phyloP scores from a whole-genome alignment of 148 eudicot genomes.

The Amaranthus cruentus region DNA sequence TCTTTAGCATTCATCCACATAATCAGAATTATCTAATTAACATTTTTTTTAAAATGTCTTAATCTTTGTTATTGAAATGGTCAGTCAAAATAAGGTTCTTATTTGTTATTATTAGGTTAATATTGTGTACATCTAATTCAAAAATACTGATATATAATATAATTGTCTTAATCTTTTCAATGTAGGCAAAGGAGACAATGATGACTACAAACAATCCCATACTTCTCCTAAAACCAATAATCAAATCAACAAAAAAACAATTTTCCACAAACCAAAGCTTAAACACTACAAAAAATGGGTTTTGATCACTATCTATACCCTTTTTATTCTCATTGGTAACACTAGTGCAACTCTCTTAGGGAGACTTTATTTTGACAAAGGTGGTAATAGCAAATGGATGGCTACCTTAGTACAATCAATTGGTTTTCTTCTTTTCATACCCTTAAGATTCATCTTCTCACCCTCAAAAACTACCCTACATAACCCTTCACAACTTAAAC shows the following conservation, averaged over 20 bases:
- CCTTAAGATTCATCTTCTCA: slow-evolving; percentile 12
- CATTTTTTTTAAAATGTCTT: too few relatives aligned
- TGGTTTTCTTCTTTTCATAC: slow-evolving; percentile 15
- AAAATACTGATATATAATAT: background rate
- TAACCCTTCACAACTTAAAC: background rate
- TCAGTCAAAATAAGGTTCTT: too few relatives aligned
- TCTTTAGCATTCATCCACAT: too few relatives aligned
- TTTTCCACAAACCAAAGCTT: slow-evolving; percentile 12
- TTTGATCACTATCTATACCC: slow-evolving; percentile 23
- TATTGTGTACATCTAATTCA: too few relatives aligned
- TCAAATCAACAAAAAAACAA: background rate
- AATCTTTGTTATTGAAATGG: too few relatives aligned
- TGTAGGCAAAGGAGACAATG: slow-evolving; percentile 19
- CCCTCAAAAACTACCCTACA: background rate
- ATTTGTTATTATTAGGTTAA: too few relatives aligned
- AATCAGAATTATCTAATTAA: too few relatives aligned
- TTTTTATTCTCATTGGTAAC: slow-evolving; percentile 33
- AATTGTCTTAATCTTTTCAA: background rate
- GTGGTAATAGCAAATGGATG: slow-evolving; percentile 24
- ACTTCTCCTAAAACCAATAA: background rate
- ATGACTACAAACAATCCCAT: slow-evolving; percentile 9
- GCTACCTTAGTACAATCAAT: slow-evolving; percentile 14
- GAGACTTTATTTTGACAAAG: slow-evolving; percentile 23
- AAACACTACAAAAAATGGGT: slow-evolving; percentile 39
- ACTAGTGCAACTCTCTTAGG: slow-evolving; percentile 22